phyloP scores from a whole-genome alignment of 306 rosid genomes.

The Rosa multiflora region DNA sequence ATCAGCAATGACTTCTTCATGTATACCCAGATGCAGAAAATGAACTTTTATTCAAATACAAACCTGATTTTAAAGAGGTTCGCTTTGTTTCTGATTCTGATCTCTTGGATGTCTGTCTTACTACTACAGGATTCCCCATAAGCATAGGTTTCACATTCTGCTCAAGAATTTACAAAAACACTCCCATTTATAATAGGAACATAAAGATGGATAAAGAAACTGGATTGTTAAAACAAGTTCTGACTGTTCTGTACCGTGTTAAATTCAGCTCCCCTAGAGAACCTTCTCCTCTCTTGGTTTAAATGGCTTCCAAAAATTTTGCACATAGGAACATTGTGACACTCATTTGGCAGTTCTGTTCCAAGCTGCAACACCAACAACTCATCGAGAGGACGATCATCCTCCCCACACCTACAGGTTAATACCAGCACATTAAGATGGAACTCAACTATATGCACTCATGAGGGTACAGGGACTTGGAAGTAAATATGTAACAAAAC shows the following conservation, averaged over 20 bases:
- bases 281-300: conserved; percentile 54
- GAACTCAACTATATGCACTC: background rate
- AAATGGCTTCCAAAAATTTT: conserved; percentile 72
- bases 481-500: background rate
- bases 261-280: conserved; percentile 32
- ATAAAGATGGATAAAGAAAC: background rate
- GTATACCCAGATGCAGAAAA: background rate
- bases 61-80: conserved; percentile 54
- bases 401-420: conserved; percentile 82
- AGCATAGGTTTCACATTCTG: conserved; percentile 45
- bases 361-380: conserved; percentile 83
- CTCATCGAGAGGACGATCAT: conserved; percentile 88
- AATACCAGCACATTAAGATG: conserved; percentile 4
- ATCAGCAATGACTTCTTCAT: conserved; percentile 3
- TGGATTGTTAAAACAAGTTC: conserved; percentile 4
- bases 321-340: conserved; percentile 66
- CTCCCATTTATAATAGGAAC: conserved; percentile 2
- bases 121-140: conserved; percentile 42
- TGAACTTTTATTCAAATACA: background rate
- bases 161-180: conserved; percentile 29
- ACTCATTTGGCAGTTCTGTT: conserved; percentile 58
- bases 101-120: conserved; percentile 39
- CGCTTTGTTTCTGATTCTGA: conserved; percentile 40
- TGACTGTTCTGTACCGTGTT: conserved; percentile 55
- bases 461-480: background rate